These are phyloP conservation scores for Crassisporium funariophilum DNA, from an alignment of 768 basidiomycete species.

Conservation along the genomic window DNA sequence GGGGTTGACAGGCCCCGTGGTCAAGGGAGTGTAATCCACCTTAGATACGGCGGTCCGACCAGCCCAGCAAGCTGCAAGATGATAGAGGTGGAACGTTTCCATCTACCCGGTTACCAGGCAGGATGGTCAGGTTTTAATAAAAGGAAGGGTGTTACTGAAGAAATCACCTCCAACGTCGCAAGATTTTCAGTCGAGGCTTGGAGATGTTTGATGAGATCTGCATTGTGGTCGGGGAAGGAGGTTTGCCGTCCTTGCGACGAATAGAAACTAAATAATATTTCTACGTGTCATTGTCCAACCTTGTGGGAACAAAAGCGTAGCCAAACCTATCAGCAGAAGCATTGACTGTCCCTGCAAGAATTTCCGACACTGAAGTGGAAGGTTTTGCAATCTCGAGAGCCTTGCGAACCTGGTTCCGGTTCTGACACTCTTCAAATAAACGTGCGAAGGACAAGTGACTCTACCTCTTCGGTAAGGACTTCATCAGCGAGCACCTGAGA, in stretches of 20 bases:
- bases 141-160: too few relatives aligned
- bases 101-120: slow-evolving; percentile 56
- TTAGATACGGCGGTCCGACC: slow-evolving; percentile 29
- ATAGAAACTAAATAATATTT: slow-evolving; percentile 61
- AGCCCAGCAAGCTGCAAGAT: slow-evolving; percentile 74
- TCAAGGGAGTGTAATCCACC: slow-evolving; percentile 41
- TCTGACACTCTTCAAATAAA: background rate
- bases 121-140: background rate
- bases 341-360: slow-evolving; percentile 56
- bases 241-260: slow-evolving; percentile 85
- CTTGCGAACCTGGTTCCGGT: slow-evolving; percentile 43
- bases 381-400: slow-evolving; percentile 50
- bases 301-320: background rate
- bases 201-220: slow-evolving; percentile 59
- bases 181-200: slow-evolving; percentile 51
- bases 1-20: slow-evolving; percentile 45
- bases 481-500: slow-evolving; percentile 63
- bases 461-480: slow-evolving; percentile 51
- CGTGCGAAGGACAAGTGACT: slow-evolving; percentile 11
- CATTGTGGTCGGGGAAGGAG: slow-evolving; percentile 77
- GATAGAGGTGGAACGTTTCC: slow-evolving; percentile 83
- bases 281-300: slow-evolving; percentile 1
- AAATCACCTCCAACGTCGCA: slow-evolving; percentile 71
- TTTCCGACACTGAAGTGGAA: slow-evolving; percentile 28
- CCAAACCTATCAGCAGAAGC: slow-evolving; percentile 80